Percentiles rank a stretch among this genome's conserved stretches.
phyloP scores from a whole-genome alignment of 768 basidiomycete species.

The Boletus sp. region DNA sequence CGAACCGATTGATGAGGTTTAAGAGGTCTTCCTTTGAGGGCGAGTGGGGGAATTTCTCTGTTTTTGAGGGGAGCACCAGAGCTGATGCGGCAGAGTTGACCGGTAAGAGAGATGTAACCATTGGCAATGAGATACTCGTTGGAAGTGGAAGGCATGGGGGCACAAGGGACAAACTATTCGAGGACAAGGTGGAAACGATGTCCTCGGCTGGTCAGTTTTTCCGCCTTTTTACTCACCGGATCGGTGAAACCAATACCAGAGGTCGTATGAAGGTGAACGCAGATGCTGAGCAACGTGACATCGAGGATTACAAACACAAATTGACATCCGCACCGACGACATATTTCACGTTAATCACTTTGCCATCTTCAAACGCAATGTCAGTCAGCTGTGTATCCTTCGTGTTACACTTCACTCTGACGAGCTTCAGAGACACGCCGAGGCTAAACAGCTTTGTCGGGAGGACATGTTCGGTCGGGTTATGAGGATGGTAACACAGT shows the following conservation, averaged over 20 bases:
- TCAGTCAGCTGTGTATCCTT: slow-evolving; percentile 31
- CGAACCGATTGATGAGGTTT: too few relatives aligned
- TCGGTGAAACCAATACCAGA: slow-evolving; percentile 44
- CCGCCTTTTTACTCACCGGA: slow-evolving; percentile 33
- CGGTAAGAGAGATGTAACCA: too few relatives aligned
- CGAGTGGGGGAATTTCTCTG: too few relatives aligned
- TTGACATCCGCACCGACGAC: slow-evolving; percentile 52
- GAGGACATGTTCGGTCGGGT: slow-evolving; percentile 43
- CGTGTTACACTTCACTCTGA: slow-evolving; percentile 33
- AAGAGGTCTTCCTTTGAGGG: too few relatives aligned
- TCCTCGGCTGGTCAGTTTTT: slow-evolving; percentile 7
- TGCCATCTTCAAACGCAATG: slow-evolving; percentile 47
- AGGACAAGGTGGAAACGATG: too few relatives aligned
- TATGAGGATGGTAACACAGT: slow-evolving; percentile 44
- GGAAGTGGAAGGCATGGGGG: too few relatives aligned
- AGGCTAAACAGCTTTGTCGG: slow-evolving; percentile 29
- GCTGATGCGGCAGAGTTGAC: too few relatives aligned
- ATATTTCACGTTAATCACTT: slow-evolving; percentile 41
- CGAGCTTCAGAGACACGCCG: slow-evolving; percentile 35
- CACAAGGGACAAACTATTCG: too few relatives aligned
- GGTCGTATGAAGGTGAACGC: slow-evolving; percentile 39
- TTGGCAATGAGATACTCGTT: too few relatives aligned
- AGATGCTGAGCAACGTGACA: background rate
- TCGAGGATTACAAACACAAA: background rate
- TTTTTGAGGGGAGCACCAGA: too few relatives aligned